Percentiles rank a stretch among this genome's conserved stretches.
Evolutionary conservation across 495 filamentous ascomycete genomes (phyloP).

Genomic region (Aspergillus homomorphus): DNA sequence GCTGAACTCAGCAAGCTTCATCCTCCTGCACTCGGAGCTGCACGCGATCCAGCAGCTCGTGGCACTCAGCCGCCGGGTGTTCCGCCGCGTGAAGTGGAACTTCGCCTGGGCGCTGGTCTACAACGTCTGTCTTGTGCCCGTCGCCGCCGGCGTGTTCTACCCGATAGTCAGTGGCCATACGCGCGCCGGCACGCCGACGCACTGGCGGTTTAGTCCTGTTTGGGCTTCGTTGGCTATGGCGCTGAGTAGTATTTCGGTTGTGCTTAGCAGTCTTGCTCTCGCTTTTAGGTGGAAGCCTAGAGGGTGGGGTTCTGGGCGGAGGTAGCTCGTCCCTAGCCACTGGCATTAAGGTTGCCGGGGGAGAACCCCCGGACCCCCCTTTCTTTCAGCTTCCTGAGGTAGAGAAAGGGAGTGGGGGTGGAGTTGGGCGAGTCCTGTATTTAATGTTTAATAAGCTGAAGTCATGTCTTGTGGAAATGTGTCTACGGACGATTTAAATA

Average conservation of each 20-base stretch:
- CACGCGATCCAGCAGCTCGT: slow-evolving; percentile 68
- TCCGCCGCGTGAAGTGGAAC: slow-evolving; percentile 78
- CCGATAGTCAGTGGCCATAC: slow-evolving; percentile 54
- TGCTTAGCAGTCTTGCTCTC: slow-evolving; percentile 67
- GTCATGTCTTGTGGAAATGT: no score
- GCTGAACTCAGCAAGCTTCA: slow-evolving; percentile 76
- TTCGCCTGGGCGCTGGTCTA: slow-evolving; percentile 89
- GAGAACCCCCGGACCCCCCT: no score
- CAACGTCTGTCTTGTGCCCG: slow-evolving; percentile 72
- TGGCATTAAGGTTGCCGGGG: no score
- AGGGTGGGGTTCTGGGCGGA: slow-evolving; percentile 17
- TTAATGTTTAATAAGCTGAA: no score
- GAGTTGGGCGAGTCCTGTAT: no score
- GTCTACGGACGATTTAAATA: no score
- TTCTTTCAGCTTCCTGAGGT: no score
- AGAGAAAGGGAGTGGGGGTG: no score
- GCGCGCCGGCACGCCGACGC: slow-evolving; percentile 36
- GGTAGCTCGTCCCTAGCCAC: slow-evolving; percentile 2
- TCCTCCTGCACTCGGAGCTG: slow-evolving; percentile 75
- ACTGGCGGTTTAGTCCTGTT: slow-evolving; percentile 66
- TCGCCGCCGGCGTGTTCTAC: slow-evolving; percentile 81
- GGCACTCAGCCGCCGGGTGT: slow-evolving; percentile 66
- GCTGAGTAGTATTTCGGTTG: slow-evolving; percentile 76
- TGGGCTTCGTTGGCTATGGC: slow-evolving; percentile 91
- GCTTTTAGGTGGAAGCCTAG: slow-evolving; percentile 40